These are phyloP conservation scores for Podila verticillata DNA, from an alignment of 192 early-diverging fungal genomes.

Conservation along the genomic window DNA sequence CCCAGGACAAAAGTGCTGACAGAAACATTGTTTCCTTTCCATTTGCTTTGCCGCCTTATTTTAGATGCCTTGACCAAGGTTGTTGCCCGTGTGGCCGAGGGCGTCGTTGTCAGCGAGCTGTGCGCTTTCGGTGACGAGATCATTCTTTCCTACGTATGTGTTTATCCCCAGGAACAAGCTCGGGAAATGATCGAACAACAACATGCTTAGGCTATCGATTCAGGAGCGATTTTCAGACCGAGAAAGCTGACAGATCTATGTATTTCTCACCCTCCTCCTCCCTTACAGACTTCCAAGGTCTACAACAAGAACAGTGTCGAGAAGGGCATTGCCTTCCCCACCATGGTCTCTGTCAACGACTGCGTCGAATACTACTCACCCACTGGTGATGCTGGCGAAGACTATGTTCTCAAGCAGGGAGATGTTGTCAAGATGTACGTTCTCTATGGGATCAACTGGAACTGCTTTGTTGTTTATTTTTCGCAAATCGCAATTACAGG, in stretches of 20 bases:
- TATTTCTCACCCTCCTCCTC: constrained; percentile 5
- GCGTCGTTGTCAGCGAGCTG: constrained; percentile 69
- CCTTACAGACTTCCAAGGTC: constrained; percentile 61
- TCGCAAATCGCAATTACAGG: no score
- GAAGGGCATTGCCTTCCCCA: constrained; percentile 86
- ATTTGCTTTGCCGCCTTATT: not conserved
- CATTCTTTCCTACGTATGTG: constrained; percentile 64
- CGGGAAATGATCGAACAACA: not conserved
- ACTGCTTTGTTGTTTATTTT: not conserved
- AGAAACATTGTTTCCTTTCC: not conserved
- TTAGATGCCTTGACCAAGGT: constrained; percentile 68
- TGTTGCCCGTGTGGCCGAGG: constrained; percentile 61
- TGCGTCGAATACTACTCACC: constrained; percentile 84
- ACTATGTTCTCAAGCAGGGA: constrained; percentile 71
- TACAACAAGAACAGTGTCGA: constrained; percentile 67
- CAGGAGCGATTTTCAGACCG: no score
- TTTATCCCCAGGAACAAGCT: not conserved
- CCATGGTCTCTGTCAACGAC: constrained; percentile 84
- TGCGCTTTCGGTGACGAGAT: constrained; percentile 76
- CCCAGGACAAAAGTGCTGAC: not conserved
- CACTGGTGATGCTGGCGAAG: constrained; percentile 60
- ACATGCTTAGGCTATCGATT: no score
- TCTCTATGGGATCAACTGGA: not conserved
- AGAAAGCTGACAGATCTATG: not conserved
- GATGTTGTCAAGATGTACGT: constrained; percentile 89